Percentiles rank a stretch among this genome's conserved stretches.
These are phyloP conservation scores for Leccinum angustisporum DNA, from an alignment of 1,284 basidiomycete species.

Conservation along the genomic window DNA sequence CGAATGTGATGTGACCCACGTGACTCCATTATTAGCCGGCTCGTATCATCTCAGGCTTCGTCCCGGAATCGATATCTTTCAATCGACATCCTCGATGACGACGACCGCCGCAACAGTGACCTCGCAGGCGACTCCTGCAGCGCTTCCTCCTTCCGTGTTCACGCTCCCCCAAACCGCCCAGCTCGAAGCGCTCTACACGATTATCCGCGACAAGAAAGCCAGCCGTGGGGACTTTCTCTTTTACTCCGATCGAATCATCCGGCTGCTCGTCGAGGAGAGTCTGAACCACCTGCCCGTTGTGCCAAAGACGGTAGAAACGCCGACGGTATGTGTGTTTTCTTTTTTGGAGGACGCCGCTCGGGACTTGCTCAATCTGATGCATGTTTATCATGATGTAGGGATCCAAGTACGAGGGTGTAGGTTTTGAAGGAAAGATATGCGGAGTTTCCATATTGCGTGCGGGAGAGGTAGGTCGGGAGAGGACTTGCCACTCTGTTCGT, in stretches of 20 bases:
- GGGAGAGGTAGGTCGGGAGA: slow-evolving; percentile 55
- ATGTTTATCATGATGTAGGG: slow-evolving; percentile 53
- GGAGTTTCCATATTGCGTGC: slow-evolving; percentile 91
- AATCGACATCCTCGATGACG: not conserved
- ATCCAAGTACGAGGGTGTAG: slow-evolving; percentile 81
- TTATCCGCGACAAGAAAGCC: slow-evolving; percentile 87
- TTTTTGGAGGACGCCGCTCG: not conserved
- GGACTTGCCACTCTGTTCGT: not conserved
- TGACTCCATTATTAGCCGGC: not conserved
- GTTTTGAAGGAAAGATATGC: slow-evolving; percentile 93
- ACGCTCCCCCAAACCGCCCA: slow-evolving; percentile 86
- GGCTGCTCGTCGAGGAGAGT: slow-evolving; percentile 80
- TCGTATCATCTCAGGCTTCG: not conserved
- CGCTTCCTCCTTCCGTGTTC: slow-evolving; percentile 76
- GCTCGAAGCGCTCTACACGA: slow-evolving; percentile 94
- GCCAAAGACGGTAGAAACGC: slow-evolving; percentile 78
- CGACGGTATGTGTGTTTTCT: slow-evolving; percentile 52
- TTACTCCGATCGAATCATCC: slow-evolving; percentile 84
- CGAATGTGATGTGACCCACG: not conserved
- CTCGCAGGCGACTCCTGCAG: not conserved
- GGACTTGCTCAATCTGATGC: not conserved
- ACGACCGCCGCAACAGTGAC: not conserved
- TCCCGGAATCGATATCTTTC: not conserved
- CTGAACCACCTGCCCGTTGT: slow-evolving; percentile 94
- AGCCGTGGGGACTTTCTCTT: slow-evolving; percentile 94